Evolutionary conservation across 1,139 yeast species (phyloP).

Genomic region (Suzukiozyma palmioleophila): DNA sequence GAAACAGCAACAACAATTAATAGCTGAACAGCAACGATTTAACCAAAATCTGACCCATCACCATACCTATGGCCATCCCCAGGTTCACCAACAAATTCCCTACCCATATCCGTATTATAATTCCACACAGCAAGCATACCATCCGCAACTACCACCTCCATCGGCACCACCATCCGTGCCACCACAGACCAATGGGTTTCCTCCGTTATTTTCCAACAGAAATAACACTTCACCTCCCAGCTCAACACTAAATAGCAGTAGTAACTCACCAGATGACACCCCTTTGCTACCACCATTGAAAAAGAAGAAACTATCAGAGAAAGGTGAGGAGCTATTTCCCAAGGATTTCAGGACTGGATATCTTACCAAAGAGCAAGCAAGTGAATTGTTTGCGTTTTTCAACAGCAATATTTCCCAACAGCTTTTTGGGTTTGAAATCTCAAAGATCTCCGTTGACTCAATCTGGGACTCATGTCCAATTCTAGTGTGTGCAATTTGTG

Average conservation of each 20-base stretch:
- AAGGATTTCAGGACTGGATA: conserved; percentile 35
- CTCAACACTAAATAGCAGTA: background rate
- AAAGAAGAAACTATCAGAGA: conserved; percentile 4
- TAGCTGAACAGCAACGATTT: conserved; percentile 19
- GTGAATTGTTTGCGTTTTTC: conserved; percentile 47
- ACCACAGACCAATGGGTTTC: background rate
- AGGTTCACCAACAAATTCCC: background rate
- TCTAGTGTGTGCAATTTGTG: conserved; percentile 56
- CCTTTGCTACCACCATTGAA: conserved; percentile 3
- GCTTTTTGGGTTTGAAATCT: conserved; percentile 60
- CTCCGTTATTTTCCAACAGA: background rate
- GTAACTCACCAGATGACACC: background rate
- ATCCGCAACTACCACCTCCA: conserved; percentile 3
- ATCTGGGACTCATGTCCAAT: conserved; percentile 59
- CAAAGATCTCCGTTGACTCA: conserved; percentile 44
- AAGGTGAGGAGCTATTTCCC: conserved; percentile 10
- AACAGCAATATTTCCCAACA: conserved; percentile 58
- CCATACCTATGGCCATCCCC: conserved; percentile 1
- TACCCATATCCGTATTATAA: background rate
- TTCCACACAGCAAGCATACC: background rate
- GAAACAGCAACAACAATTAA: conserved; percentile 27
- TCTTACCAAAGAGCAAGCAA: conserved; percentile 42
- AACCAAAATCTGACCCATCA: background rate
- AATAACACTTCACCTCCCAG: background rate
- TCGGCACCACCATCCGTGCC: conserved; percentile 4